A percentile compares a stretch with the other conserved stretches of the same genome.
Evolutionary conservation across 2,329 filamentous ascomycete species (phyloP).

Genomic region (Botrytis porri): DNA sequence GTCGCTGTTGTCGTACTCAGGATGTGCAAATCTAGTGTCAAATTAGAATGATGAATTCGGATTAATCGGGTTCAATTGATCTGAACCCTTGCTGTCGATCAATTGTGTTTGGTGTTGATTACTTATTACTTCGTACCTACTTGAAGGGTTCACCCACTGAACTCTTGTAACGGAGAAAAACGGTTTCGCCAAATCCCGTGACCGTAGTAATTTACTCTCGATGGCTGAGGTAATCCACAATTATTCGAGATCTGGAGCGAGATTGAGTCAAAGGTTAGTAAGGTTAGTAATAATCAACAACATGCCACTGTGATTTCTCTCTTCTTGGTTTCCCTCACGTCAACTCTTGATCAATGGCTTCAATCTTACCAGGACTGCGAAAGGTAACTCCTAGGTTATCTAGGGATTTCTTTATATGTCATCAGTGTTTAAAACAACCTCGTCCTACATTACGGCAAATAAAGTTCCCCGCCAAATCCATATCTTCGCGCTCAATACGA

Average conservation of each 20-base stretch:
- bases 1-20: background rate
- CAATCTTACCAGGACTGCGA: constrained; percentile 34
- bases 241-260: background rate
- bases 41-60: background rate
- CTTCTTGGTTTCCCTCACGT: background rate
- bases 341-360: constrained; percentile 34
- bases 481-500: constrained; percentile 29
- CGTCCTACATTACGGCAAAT: constrained; percentile 17
- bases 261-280: too few species aligned
- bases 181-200: background rate
- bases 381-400: constrained; percentile 33
- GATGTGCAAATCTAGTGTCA: constrained; percentile 3
- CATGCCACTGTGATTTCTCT: constrained; percentile 4
- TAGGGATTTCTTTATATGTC: constrained; percentile 36
- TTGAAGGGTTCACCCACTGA: background rate
- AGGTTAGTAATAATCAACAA: background rate
- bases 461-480: constrained; percentile 28
- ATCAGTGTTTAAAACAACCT: constrained; percentile 32
- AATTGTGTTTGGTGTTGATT: background rate
- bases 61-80: background rate
- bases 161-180: background rate
- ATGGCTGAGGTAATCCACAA: constrained; percentile 9
- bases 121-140: too few species aligned
- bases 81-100: constrained; percentile 3
- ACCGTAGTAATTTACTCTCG: background rate